These are phyloP conservation scores for Pseudopyricularia cyperi DNA, from an alignment of 2,329 filamentous ascomycete species.

Conservation along the genomic window DNA sequence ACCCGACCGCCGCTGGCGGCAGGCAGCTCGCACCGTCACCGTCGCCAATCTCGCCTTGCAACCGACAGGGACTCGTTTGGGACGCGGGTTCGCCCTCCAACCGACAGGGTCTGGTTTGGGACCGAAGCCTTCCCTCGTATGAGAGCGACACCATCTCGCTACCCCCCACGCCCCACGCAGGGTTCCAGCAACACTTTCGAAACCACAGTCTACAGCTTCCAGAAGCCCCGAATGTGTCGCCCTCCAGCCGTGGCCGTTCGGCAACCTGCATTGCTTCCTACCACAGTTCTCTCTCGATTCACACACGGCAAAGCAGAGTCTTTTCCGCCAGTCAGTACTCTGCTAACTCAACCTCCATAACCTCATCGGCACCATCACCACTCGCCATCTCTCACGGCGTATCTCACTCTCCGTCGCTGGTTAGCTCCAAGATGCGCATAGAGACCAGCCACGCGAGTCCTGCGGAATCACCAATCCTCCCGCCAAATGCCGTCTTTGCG, in stretches of 20 bases:
- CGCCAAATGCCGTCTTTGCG: neutral
- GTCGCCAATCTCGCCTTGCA: neutral
- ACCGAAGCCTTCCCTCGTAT: neutral
- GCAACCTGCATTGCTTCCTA: neutral
- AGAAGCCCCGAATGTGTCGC: neutral
- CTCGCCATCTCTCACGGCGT: neutral
- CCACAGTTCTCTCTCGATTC: neutral
- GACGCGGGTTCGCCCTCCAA: neutral
- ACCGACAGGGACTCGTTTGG: neutral
- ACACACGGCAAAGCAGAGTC: neutral
- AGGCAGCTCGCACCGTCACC: neutral
- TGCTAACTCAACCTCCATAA: neutral
- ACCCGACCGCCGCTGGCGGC: neutral
- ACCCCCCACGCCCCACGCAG: neutral
- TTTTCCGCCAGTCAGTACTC: neutral
- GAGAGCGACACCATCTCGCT: neutral
- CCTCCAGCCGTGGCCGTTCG: neutral
- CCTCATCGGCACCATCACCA: neutral
- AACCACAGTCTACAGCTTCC: neutral
- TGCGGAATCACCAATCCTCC: neutral
- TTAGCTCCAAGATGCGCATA: neutral
- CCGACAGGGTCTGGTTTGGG: neutral
- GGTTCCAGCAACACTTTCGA: neutral
- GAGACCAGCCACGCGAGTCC: neutral
- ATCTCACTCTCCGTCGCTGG: neutral